phyloP scores from a whole-genome alignment of 148 eudicot genomes.

The Agrostemma githago region DNA sequence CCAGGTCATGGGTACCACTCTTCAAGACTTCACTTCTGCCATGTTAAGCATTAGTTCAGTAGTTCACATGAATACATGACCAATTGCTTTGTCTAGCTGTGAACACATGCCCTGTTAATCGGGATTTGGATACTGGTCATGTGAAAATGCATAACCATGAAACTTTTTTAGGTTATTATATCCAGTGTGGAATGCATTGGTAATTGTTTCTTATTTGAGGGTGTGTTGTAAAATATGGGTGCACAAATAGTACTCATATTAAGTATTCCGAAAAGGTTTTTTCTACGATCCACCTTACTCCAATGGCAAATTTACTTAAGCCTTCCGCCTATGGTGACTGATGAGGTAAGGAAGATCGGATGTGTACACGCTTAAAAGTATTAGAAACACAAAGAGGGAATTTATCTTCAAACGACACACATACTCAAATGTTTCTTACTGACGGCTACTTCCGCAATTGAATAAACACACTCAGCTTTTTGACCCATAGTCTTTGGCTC shows the following conservation, averaged over 20 bases:
- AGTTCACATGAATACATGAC: background rate
- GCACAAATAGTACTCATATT: background rate
- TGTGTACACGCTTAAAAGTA: background rate
- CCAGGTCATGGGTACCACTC: no score
- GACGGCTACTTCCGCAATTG: background rate
- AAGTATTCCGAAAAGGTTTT: background rate
- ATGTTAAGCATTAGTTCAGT: no score
- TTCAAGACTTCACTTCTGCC: no score
- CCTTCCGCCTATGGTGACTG: background rate
- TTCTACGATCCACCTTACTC: background rate
- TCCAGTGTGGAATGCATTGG: background rate
- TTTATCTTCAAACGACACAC: background rate
- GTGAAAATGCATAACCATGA: background rate
- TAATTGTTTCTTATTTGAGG: background rate
- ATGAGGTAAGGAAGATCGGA: background rate
- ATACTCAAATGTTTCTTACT: background rate
- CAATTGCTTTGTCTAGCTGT: background rate
- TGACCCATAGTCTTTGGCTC: background rate
- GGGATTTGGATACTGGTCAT: background rate
- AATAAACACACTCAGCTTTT: no score
- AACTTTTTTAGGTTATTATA: background rate
- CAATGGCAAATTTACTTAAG: background rate
- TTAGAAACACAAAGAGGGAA: background rate
- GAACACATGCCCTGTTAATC: background rate
- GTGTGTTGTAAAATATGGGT: background rate